Evolutionary conservation across 345 rosid genomes (phyloP).

Genomic region (Euphorbia pulcherrima): DNA sequence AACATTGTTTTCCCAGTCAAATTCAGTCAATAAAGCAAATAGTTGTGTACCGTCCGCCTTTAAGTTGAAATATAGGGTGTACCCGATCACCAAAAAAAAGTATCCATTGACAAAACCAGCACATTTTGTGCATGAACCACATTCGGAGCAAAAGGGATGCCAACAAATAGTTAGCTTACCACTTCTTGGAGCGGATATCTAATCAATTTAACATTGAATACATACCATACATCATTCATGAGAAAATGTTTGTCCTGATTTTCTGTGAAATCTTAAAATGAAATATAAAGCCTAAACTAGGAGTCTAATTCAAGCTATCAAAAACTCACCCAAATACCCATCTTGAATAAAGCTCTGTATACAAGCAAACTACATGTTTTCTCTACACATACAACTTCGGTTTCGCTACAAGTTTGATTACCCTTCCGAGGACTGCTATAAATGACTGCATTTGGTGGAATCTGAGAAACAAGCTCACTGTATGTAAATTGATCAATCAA

Average conservation of each 20-base stretch:
- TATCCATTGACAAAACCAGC: too few relatives aligned
- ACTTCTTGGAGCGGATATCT: neutral
- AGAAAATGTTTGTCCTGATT: neutral
- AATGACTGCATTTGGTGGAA: neutral
- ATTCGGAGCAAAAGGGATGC: neutral
- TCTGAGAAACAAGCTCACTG: conserved; percentile 7
- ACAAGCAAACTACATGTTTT: conserved; percentile 1
- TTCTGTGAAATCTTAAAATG: neutral
- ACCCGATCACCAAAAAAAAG: too few relatives aligned
- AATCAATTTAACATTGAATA: neutral
- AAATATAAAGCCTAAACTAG: neutral
- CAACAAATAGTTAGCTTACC: neutral
- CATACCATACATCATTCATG: neutral
- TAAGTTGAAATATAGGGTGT: too few relatives aligned
- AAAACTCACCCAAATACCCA: conserved; percentile 7
- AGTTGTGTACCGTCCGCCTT: too few relatives aligned
- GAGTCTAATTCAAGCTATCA: conserved; percentile 9
- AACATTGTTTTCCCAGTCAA: too few relatives aligned
- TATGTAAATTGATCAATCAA: conserved; percentile 44
- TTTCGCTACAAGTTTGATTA: neutral
- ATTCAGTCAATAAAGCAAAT: too few relatives aligned
- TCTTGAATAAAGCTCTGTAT: neutral
- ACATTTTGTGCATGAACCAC: too few relatives aligned
- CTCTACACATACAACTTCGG: neutral
- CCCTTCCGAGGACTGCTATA: neutral